A percentile compares a stretch with the other conserved stretches of the same genome.
These are phyloP conservation scores for Tetraselmis chui DNA, from an alignment of 139 green algal species.

Conservation along the genomic window DNA sequence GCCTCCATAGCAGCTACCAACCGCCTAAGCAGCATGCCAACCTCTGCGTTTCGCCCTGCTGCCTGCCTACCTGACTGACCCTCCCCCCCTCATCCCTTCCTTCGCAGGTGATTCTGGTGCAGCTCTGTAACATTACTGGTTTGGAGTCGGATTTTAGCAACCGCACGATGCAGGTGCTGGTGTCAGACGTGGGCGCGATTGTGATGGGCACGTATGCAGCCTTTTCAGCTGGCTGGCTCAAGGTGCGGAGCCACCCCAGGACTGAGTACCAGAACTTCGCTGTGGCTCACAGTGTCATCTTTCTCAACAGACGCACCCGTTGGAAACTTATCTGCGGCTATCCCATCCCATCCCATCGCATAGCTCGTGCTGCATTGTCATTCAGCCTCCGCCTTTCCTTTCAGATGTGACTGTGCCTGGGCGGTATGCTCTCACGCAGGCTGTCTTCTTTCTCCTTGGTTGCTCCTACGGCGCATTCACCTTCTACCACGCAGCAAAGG, in stretches of 20 bases:
- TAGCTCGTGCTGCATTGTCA: too few species aligned
- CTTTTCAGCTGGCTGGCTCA: not conserved
- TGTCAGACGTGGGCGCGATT: not conserved
- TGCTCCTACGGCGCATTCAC: constrained; percentile 40
- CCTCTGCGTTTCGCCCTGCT: too few species aligned
- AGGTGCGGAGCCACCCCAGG: not conserved
- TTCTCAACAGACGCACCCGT: too few species aligned
- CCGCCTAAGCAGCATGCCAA: too few species aligned
- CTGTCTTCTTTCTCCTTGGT: constrained; percentile 43
- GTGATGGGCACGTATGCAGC: not conserved
- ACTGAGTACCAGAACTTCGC: too few species aligned
- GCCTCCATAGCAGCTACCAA: too few species aligned
- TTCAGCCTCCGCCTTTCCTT: too few species aligned
- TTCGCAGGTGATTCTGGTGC: not conserved
- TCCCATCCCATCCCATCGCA: too few species aligned
- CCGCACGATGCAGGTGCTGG: not conserved
- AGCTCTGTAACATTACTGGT: not conserved
- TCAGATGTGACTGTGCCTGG: too few species aligned
- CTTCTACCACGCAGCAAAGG: constrained; percentile 35
- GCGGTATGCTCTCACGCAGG: not conserved
- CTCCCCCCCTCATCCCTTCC: not conserved
- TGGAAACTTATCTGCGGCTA: too few species aligned
- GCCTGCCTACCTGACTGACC: not conserved
- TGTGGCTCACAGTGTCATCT: too few species aligned
- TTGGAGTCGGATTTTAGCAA: not conserved